These are phyloP conservation scores for Maudiozyma serrabonitensis DNA, from an alignment of 805 yeast genomes.

Conservation along the genomic window DNA sequence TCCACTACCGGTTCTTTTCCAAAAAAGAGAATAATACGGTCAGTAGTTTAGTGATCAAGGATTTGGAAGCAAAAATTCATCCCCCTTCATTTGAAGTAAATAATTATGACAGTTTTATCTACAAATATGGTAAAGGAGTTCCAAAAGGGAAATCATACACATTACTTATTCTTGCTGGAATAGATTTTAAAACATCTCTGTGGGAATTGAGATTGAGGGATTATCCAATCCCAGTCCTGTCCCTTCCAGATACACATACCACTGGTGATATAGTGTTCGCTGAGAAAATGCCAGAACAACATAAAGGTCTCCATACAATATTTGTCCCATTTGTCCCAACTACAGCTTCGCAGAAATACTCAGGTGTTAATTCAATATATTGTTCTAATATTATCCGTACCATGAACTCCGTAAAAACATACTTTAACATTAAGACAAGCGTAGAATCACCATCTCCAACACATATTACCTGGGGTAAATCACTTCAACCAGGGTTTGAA, in stretches of 20 bases:
- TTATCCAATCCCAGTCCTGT: slow-evolving; percentile 48
- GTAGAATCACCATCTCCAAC: slow-evolving; percentile 41
- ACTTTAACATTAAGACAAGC: slow-evolving; percentile 38
- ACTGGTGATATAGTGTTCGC: slow-evolving; percentile 47
- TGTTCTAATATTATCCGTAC: slow-evolving; percentile 53
- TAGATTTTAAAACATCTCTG: slow-evolving; percentile 36
- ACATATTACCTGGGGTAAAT: slow-evolving; percentile 52
- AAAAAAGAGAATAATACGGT: slow-evolving; percentile 21
- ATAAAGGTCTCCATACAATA: slow-evolving; percentile 38
- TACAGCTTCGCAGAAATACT: slow-evolving; percentile 26
- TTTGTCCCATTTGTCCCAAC: slow-evolving; percentile 54
- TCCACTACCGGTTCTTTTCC: slow-evolving; percentile 13
- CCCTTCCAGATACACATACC: slow-evolving; percentile 34
- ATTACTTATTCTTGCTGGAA: slow-evolving; percentile 41
- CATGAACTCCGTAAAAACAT: slow-evolving; percentile 50
- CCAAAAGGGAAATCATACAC: slow-evolving; percentile 47
- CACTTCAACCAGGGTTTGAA: slow-evolving; percentile 50
- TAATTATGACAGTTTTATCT: slow-evolving; percentile 29
- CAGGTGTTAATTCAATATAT: slow-evolving; percentile 39
- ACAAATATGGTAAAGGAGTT: slow-evolving; percentile 38
- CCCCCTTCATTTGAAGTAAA: slow-evolving; percentile 27
- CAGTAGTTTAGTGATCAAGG: slow-evolving; percentile 17
- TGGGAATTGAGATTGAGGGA: slow-evolving; percentile 41
- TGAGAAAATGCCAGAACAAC: slow-evolving; percentile 38
- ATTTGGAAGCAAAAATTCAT: slow-evolving; percentile 17